Evolutionary conservation across 2,329 filamentous ascomycete genomes (phyloP).

Genomic region (Ceratocystis harringtonii): DNA sequence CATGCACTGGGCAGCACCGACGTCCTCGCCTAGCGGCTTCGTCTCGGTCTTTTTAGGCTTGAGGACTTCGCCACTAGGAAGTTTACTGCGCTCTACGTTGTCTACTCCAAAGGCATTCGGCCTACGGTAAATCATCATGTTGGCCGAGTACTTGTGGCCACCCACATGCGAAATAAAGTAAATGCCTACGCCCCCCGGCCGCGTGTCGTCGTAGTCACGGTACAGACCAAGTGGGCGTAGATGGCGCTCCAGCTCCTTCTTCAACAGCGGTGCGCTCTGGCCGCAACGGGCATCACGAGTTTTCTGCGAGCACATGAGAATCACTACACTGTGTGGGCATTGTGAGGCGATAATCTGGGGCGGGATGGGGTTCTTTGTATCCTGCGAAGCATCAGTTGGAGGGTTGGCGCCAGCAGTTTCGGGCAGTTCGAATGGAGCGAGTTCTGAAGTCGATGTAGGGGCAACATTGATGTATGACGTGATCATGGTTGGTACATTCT

Average conservation of each 20-base stretch:
- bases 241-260: conserved; percentile 77
- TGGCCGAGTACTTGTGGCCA: conserved; percentile 91
- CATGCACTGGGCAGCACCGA: conserved; percentile 71
- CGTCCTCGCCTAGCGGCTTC: conserved; percentile 27
- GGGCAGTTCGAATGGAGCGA: conserved; percentile 31
- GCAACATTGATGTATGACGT: conserved; percentile 51
- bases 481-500: conserved; percentile 57
- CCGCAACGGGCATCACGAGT: conserved; percentile 93
- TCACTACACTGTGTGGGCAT: conserved; percentile 70
- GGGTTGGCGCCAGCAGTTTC: conserved; percentile 23
- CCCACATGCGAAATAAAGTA: conserved; percentile 96
- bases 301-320: conserved; percentile 84
- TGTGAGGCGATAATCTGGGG: conserved; percentile 28
- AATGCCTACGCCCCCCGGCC: conserved; percentile 83
- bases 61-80: conserved; percentile 23
- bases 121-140: conserved; percentile 78
- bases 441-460: conserved; percentile 58
- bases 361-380: background rate
- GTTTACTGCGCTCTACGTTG: conserved; percentile 18
- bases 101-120: conserved; percentile 43
- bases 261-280: conserved; percentile 79
- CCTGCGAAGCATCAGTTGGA: conserved; percentile 22
- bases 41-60: conserved; percentile 21
- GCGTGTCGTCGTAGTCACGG: conserved; percentile 73
- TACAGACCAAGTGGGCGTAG: conserved; percentile 71